These are phyloP conservation scores for Sclerotiophoma versabilis DNA, from an alignment of 2,329 filamentous ascomycete genomes.

Conservation along the genomic window DNA sequence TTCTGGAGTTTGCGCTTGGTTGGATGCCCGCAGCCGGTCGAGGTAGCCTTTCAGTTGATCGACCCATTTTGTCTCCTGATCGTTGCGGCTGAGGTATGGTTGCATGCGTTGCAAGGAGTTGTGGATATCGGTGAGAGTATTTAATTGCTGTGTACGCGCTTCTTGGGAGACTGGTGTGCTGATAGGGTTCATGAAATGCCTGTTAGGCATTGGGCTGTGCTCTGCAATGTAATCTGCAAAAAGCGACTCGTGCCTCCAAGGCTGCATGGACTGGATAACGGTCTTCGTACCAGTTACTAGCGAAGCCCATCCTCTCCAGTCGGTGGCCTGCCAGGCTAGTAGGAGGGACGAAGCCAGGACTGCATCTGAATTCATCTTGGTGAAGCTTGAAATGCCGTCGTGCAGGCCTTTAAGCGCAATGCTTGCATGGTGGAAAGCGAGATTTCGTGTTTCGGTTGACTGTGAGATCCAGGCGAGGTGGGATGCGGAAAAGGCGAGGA, in stretches of 20 bases:
- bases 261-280: conserved; percentile 90
- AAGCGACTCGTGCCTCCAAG: conserved; percentile 88
- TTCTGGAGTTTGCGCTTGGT: conserved; percentile 63
- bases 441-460: conserved; percentile 82
- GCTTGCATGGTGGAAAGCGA: conserved; percentile 88
- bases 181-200: conserved; percentile 66
- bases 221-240: conserved; percentile 83
- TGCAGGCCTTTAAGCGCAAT: conserved; percentile 87
- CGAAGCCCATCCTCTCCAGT: conserved; percentile 94
- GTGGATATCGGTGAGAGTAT: conserved; percentile 51
- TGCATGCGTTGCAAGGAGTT: conserved; percentile 54
- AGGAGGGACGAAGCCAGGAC: conserved; percentile 90
- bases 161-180: conserved; percentile 68
- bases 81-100: conserved; percentile 52
- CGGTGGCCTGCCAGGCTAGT: conserved; percentile 93
- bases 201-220: conserved; percentile 59
- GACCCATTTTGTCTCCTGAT: conserved; percentile 58
- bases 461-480: conserved; percentile 90
- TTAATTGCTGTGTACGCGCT: conserved; percentile 62
- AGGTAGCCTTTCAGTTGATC: conserved; percentile 58
- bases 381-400: conserved; percentile 85
- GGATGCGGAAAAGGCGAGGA: conserved; percentile 92
- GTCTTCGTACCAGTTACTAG: conserved; percentile 67
- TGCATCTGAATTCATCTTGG: conserved; percentile 85
- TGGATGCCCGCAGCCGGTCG: conserved; percentile 52